Base-by-base conservation (phyloP, 805 yeast species). In the Limtongia smithiae region DNA sequence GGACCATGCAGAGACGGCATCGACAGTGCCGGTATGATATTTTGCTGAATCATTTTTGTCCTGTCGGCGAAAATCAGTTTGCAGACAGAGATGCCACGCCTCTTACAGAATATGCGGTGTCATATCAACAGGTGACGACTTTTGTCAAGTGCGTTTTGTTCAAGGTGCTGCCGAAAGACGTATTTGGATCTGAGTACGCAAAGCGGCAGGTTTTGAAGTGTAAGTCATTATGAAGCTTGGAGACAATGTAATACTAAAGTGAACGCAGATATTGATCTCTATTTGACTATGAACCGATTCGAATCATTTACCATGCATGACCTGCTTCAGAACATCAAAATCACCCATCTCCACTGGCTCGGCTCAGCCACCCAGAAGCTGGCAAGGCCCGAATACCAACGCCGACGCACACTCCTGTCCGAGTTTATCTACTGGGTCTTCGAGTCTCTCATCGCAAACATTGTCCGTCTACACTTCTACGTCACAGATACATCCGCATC, bases 351-450 rank as follows among this genome's bases (percentile, higher is more conserved):
- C 2, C 28, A 47, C 0, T 85, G 94, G 94, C 58, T 83, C 1
- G 75, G 77, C 0, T 68, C 68, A 20, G 28, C 39, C 0, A 43
- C 37, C 18, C 14, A 42, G 20, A 60, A 62, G 11, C 57, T 14
- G 3, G 28, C n/a, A 2, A 21, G 73, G n/a, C 67, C 65, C 12
- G 84, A 79, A 42, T 68, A 65, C 27, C 42, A 55, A 1, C 64
- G 67, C 50, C 69, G 81, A 2, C 63, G 60, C 40, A 15, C 46
- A 0, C 57, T 76, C 15, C 62, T 81, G 11, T 47, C 57, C 2
- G 55, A 60, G 2, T 79, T 85, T 41, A 24, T 84, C 1, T 41
- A 44, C 1, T 90, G 95, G 95, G 41, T 83, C 1, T 76, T 83
- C 35, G 54, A 65, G 0, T 34, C 31, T 0, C 72, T 81, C 43